Conservation (phyloP, 257 asterid genomes). For the Ligustrum vulgare region DNA sequence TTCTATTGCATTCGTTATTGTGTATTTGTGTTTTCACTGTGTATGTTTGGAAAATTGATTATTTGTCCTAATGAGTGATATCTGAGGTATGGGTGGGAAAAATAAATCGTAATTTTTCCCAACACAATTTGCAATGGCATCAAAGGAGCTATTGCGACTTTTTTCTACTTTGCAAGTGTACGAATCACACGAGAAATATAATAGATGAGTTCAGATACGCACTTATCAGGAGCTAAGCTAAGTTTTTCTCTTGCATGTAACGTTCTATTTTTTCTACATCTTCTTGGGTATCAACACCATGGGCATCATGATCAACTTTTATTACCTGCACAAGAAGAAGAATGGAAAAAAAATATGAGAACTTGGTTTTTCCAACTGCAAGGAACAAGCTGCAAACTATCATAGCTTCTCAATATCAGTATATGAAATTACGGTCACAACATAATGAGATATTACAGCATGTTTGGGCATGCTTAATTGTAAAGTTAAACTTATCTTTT, state of each 20-base stretch:
- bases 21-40: too few relatives aligned
- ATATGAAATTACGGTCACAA: neutral
- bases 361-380: neutral
- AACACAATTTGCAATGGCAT: neutral
- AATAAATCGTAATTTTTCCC: too few relatives aligned
- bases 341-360: neutral
- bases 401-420: neutral
- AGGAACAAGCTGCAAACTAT: neutral
- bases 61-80: too few relatives aligned
- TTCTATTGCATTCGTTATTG: too few relatives aligned
- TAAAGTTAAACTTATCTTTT: too few relatives aligned
- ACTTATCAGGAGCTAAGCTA: conserved; percentile 33
- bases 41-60: too few relatives aligned
- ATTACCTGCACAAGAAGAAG: conserved; percentile 46
- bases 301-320: conserved; percentile 70
- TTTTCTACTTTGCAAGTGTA: too few relatives aligned
- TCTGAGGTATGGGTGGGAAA: too few relatives aligned
- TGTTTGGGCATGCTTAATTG: neutral
- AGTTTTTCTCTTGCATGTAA: conserved; percentile 54
- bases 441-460: neutral
- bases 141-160: conserved; percentile 22
- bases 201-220: too few relatives aligned
- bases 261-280: conserved; percentile 63
- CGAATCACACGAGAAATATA: too few relatives aligned
- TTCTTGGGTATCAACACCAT: conserved; percentile 72